phyloP scores from a whole-genome alignment of 2,329 filamentous ascomycete genomes.

The Tolypocladium paradoxum region DNA sequence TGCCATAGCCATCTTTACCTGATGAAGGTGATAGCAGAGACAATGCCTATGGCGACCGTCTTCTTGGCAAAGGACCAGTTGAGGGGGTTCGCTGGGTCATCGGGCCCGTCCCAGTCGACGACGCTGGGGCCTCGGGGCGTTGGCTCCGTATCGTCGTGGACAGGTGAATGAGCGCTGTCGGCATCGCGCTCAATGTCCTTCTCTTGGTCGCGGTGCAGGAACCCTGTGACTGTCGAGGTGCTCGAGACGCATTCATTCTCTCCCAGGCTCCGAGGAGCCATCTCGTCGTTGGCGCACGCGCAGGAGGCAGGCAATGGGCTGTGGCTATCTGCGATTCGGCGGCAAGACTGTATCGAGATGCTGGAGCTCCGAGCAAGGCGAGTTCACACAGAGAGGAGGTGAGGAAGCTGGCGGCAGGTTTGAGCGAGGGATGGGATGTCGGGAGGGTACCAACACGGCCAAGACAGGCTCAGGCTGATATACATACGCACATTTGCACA shows the following conservation, averaged over 20 bases:
- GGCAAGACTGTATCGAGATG: neutral
- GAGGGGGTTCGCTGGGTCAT: conserved; percentile 46
- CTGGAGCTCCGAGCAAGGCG: neutral
- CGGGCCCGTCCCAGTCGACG: conserved; percentile 48
- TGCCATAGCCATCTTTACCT: conserved; percentile 12
- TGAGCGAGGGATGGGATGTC: neutral
- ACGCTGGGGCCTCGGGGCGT: conserved; percentile 10
- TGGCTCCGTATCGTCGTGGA: neutral
- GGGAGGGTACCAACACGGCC: neutral
- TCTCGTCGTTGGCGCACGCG: neutral
- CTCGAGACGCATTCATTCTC: neutral
- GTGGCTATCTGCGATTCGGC: neutral
- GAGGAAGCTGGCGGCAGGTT: neutral
- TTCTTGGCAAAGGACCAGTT: conserved; percentile 42
- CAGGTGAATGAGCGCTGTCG: neutral
- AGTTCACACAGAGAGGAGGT: neutral
- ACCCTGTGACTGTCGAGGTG: neutral
- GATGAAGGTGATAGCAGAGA: conserved; percentile 30
- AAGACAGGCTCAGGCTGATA: neutral
- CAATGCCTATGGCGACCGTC: conserved; percentile 21
- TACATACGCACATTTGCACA: neutral
- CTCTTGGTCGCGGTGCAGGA: neutral
- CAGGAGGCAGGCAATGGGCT: neutral
- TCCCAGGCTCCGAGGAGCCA: neutral
- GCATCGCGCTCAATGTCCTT: conserved; percentile 1